Percentiles rank a stretch among this genome's conserved stretches.
These are phyloP conservation scores for Fennellomyces sp. DNA, from an alignment of 371 early-diverging fungal species.

Conservation along the genomic window DNA sequence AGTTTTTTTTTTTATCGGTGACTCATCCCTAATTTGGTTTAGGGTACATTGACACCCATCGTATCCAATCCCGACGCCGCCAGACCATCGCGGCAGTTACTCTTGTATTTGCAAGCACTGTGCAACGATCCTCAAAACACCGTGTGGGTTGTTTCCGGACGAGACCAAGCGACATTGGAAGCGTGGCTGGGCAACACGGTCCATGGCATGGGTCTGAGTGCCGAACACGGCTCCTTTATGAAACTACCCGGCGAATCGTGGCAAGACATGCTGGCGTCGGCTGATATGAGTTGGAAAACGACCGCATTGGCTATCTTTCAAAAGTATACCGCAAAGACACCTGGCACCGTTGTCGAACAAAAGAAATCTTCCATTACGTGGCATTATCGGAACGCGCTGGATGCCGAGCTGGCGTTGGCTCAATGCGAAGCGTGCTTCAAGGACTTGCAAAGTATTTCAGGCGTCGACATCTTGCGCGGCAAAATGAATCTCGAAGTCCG, in stretches of 20 bases:
- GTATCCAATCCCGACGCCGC: slow-evolving; percentile 75
- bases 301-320: slow-evolving; percentile 86
- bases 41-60: slow-evolving; percentile 87
- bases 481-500: slow-evolving; percentile 97
- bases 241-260: slow-evolving; percentile 83
- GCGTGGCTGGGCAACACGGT: slow-evolving; percentile 72
- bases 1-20: too few relatives aligned
- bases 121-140: slow-evolving; percentile 78
- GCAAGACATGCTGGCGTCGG: slow-evolving; percentile 82
- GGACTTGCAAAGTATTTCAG: slow-evolving; percentile 78
- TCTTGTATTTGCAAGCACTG: slow-evolving; percentile 63
- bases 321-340: slow-evolving; percentile 87
- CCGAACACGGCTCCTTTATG: slow-evolving; percentile 78
- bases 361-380: slow-evolving; percentile 87
- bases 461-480: slow-evolving; percentile 92
- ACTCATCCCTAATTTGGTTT: slow-evolving; percentile 7
- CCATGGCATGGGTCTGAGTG: slow-evolving; percentile 72
- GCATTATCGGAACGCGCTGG: slow-evolving; percentile 85
- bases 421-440: slow-evolving; percentile 82
- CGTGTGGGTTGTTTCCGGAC: slow-evolving; percentile 92
- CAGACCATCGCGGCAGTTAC: slow-evolving; percentile 67
- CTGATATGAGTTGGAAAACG: slow-evolving; percentile 88
- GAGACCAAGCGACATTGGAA: slow-evolving; percentile 65
- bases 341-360: slow-evolving; percentile 90
- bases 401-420: slow-evolving; percentile 48